A percentile compares a stretch with the other conserved stretches of the same genome.
These are phyloP conservation scores for Talaromyces wortmannii DNA, from an alignment of 495 filamentous ascomycete genomes.

Conservation along the genomic window DNA sequence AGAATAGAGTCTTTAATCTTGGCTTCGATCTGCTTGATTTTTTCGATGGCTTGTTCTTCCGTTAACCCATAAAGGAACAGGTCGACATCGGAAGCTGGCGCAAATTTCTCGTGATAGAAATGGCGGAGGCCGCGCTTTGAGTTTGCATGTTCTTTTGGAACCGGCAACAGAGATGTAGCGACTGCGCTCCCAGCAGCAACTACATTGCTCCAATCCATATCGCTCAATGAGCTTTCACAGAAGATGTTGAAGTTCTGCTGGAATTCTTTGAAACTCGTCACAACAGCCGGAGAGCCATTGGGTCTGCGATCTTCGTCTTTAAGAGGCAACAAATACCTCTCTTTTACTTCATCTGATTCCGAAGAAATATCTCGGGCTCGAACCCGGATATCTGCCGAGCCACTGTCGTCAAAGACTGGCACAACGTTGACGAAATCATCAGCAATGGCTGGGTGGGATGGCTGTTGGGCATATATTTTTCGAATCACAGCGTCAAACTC, in stretches of 20 bases:
- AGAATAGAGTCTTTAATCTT: constrained; percentile 65
- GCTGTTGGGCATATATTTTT: constrained; percentile 65
- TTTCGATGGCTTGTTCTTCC: constrained; percentile 65
- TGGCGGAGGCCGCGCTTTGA: constrained; percentile 58
- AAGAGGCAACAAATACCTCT: constrained; percentile 66
- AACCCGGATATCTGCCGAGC: constrained; percentile 45
- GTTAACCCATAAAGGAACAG: constrained; percentile 74
- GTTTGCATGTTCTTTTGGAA: constrained; percentile 54
- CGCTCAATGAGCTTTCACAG: constrained; percentile 55
- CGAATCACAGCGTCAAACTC: constrained; percentile 61
- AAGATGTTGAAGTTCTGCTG: constrained; percentile 71
- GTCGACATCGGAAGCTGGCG: constrained; percentile 78
- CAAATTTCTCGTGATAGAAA: constrained; percentile 73
- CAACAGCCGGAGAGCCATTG: constrained; percentile 57
- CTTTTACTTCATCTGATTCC: constrained; percentile 52
- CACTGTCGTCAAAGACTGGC: constrained; percentile 57
- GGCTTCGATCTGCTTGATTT: constrained; percentile 72
- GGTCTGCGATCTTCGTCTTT: constrained; percentile 48
- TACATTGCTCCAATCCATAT: constrained; percentile 72
- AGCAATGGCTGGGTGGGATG: constrained; percentile 46
- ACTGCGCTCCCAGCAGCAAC: constrained; percentile 73
- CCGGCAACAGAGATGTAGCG: constrained; percentile 64
- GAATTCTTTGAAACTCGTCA: constrained; percentile 58
- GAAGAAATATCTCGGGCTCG: constrained; percentile 54
- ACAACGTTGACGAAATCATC: constrained; percentile 60